Conservation (phyloP, 2,329 filamentous ascomycete genomes). For the Curvularia eragrostidis region DNA sequence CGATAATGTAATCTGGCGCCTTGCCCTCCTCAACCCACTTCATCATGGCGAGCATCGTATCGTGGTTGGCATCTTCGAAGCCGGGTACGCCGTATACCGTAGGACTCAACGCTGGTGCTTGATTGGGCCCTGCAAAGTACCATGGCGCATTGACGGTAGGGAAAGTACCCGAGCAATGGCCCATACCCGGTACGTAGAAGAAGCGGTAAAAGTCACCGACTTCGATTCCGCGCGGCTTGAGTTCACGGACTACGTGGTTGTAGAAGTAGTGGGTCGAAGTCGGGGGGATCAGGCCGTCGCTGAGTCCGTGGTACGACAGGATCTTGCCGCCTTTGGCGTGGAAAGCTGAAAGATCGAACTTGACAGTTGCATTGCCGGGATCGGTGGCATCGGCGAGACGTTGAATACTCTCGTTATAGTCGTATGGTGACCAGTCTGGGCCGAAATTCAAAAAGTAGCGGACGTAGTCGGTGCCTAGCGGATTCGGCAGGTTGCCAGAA, state of each 20-base stretch:
- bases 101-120: slow-evolving; percentile 13
- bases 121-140: slow-evolving; percentile 53
- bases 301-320: slow-evolving; percentile 55
- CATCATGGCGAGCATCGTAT: slow-evolving; percentile 56
- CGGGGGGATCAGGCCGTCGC: slow-evolving; percentile 57
- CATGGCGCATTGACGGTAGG: slow-evolving; percentile 50
- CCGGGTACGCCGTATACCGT: slow-evolving; percentile 37
- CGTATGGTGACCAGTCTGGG: slow-evolving; percentile 3
- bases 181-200: slow-evolving; percentile 56
- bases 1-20: slow-evolving; percentile 50
- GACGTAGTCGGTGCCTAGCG: slow-evolving; percentile 40
- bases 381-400: slow-evolving; percentile 50
- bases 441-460: slow-evolving; percentile 51
- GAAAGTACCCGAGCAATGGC: slow-evolving; percentile 51
- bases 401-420: slow-evolving; percentile 47
- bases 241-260: slow-evolving; percentile 50
- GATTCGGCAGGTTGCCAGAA: slow-evolving; percentile 48
- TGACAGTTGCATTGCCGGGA: slow-evolving; percentile 59
- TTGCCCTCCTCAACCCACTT: slow-evolving; percentile 53
- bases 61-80: slow-evolving; percentile 50
- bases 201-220: slow-evolving; percentile 53
- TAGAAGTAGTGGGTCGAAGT: slow-evolving; percentile 61
- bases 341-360: slow-evolving; percentile 58
- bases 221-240: slow-evolving; percentile 46
- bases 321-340: slow-evolving; percentile 52